A percentile compares a stretch with the other conserved stretches of the same genome.
Evolutionary conservation across 1,284 basidiomycete genomes (phyloP).

Genomic region (Cutaneotrichosporon mucoides): DNA sequence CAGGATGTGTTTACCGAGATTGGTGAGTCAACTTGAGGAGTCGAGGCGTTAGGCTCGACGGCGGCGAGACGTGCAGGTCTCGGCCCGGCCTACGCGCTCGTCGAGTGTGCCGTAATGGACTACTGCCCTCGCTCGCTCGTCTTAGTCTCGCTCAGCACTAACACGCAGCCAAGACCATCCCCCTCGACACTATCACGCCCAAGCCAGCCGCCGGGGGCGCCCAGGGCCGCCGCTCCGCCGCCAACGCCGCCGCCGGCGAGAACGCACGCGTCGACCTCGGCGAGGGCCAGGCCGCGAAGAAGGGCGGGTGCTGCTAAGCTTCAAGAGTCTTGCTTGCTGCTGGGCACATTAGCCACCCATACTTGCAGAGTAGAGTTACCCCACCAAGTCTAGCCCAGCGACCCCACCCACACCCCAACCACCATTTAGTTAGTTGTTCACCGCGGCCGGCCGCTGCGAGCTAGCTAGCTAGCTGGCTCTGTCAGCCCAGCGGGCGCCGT

Average conservation of each 20-base stretch:
- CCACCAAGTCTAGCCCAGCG: too few relatives aligned
- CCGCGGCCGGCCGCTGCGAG: not conserved
- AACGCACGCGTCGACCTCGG: conserved; percentile 69
- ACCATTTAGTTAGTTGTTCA: not conserved
- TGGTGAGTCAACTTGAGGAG: conserved; percentile 56
- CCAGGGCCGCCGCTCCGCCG: conserved; percentile 56
- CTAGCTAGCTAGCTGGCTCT: not conserved
- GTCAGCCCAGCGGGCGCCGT: not conserved
- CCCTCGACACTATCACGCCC: conserved; percentile 86
- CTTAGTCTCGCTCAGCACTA: not conserved
- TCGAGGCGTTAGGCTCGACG: too few relatives aligned
- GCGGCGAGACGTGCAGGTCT: too few relatives aligned
- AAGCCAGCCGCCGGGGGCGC: conserved; percentile 57
- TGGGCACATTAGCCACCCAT: too few relatives aligned
- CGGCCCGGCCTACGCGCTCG: too few relatives aligned
- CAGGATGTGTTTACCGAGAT: conserved; percentile 98
- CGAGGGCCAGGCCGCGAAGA: conserved; percentile 53
- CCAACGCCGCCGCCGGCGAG: conserved; percentile 54
- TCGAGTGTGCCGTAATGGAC: too few relatives aligned
- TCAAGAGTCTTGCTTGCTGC: not conserved
- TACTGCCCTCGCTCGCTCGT: not conserved
- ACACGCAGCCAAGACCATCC: conserved; percentile 82
- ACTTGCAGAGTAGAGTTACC: not conserved
- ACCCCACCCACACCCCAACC: too few relatives aligned
- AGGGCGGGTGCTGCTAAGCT: conserved; percentile 43